phyloP scores from a whole-genome alignment of 108 stramenopile genomes.

The Skeletonema potamos region DNA sequence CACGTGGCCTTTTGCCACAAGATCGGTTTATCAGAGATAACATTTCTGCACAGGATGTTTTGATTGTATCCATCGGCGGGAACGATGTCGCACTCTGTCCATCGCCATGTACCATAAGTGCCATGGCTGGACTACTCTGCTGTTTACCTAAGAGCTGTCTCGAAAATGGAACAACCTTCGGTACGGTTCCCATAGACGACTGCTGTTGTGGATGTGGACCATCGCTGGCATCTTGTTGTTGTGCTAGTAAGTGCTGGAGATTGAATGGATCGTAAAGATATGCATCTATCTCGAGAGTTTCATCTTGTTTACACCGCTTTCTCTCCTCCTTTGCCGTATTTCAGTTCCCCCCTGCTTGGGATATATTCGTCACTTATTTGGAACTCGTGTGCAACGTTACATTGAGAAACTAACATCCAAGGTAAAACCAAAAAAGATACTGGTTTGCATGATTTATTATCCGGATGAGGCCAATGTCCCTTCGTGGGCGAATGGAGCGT shows the following conservation, averaged over 20 bases:
- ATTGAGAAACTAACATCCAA: constrained; percentile 68
- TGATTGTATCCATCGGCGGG: constrained; percentile 84
- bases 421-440: constrained; percentile 74
- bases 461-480: constrained; percentile 70
- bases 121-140: constrained; percentile 53
- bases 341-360: constrained; percentile 66
- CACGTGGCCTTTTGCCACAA: constrained; percentile 56
- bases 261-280: too few relatives aligned
- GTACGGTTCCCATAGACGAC: constrained; percentile 55
- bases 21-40: constrained; percentile 83
- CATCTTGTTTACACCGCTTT: too few relatives aligned
- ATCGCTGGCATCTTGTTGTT: constrained; percentile 54
- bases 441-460: constrained; percentile 92
- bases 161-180: constrained; percentile 45
- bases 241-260: constrained; percentile 20
- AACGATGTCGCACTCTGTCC: constrained; percentile 88
- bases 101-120: constrained; percentile 73
- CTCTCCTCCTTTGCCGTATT: too few relatives aligned
- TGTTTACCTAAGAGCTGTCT: constrained; percentile 55
- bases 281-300: too few relatives aligned
- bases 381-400: constrained; percentile 73
- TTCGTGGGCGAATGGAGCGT: constrained; percentile 83
- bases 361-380: constrained; percentile 84
- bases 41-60: constrained; percentile 62
- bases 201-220: constrained; percentile 80